Evolutionary conservation across 495 filamentous ascomycete species (phyloP).

Genomic region (Glarea lozoyensis): DNA sequence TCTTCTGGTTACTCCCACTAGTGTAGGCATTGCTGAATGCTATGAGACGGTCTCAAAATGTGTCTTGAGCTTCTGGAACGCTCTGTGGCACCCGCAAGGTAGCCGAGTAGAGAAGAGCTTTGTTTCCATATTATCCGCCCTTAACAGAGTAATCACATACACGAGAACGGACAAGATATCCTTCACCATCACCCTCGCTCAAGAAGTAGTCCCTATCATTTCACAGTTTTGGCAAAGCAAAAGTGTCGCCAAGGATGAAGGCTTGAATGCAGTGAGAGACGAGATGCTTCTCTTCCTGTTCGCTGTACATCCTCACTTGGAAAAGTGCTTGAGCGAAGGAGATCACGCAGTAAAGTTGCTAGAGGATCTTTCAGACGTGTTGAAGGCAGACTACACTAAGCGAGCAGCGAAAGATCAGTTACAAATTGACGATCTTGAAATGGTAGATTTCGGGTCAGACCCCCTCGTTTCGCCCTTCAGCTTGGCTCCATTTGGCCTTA

Average conservation of each 20-base stretch:
- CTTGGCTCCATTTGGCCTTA: constrained; percentile 26
- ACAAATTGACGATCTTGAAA: constrained; percentile 64
- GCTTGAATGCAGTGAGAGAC: constrained; percentile 48
- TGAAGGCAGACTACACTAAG: constrained; percentile 65
- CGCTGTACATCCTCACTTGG: constrained; percentile 51
- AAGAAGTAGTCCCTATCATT: constrained; percentile 60
- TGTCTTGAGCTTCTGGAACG: too few relatives aligned
- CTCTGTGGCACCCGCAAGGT: constrained; percentile 48
- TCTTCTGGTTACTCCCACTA: constrained; percentile 41
- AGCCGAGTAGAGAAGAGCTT: constrained; percentile 51
- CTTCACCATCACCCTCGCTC: constrained; percentile 47
- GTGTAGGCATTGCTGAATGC: constrained; percentile 57
- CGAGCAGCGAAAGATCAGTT: constrained; percentile 64
- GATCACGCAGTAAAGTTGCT: constrained; percentile 22
- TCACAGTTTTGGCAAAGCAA: constrained; percentile 66
- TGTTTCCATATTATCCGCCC: constrained; percentile 60
- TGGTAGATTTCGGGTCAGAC: constrained; percentile 33
- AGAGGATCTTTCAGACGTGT: constrained; percentile 47
- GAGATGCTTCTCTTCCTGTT: constrained; percentile 64
- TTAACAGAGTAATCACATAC: constrained; percentile 61
- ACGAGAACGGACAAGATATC: constrained; percentile 58
- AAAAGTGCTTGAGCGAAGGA: constrained; percentile 28
- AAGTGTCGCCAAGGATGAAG: constrained; percentile 56
- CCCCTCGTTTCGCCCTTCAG: constrained; percentile 32
- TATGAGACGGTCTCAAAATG: constrained; percentile 48